Percentiles rank a stretch among this genome's conserved stretches.
phyloP scores from a whole-genome alignment of 768 basidiomycete genomes.

The Phaeolepiota aurea region DNA sequence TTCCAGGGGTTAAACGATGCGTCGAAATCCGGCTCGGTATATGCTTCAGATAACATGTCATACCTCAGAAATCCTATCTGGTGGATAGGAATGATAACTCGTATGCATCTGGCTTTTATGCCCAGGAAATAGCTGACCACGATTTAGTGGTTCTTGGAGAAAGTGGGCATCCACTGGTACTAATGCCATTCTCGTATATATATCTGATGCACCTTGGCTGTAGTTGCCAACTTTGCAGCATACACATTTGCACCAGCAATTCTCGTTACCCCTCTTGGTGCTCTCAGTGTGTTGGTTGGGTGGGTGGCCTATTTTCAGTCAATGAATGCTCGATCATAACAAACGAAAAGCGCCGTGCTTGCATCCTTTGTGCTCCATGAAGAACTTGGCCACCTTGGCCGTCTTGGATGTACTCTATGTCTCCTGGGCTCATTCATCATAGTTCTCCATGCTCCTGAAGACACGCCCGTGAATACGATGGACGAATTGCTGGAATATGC shows the following conservation, averaged over 20 bases:
- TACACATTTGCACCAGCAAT: slow-evolving; percentile 98
- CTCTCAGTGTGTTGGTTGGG: slow-evolving; percentile 95
- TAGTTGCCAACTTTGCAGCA: slow-evolving; percentile 53
- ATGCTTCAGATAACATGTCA: background rate
- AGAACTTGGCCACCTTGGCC: slow-evolving; percentile 88
- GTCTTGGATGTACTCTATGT: slow-evolving; percentile 62
- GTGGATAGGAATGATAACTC: background rate
- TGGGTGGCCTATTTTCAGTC: slow-evolving; percentile 24
- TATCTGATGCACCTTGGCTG: too few species aligned
- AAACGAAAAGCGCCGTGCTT: slow-evolving; percentile 91
- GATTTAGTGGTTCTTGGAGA: background rate
- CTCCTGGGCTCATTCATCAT: slow-evolving; percentile 5
- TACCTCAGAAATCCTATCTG: background rate
- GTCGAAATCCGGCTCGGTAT: background rate
- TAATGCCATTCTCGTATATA: too few species aligned
- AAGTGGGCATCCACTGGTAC: background rate
- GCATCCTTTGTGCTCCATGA: slow-evolving; percentile 92
- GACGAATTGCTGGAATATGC: slow-evolving; percentile 91
- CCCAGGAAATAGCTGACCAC: background rate
- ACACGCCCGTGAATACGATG: slow-evolving; percentile 87
- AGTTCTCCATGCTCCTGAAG: slow-evolving; percentile 92
- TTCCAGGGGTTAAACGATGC: background rate
- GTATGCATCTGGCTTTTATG: background rate
- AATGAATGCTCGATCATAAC: too few species aligned
- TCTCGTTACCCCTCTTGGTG: slow-evolving; percentile 96